Base-by-base conservation (phyloP, 192 early-diverging fungal species). In the Umbelopsis ramanniana region DNA sequence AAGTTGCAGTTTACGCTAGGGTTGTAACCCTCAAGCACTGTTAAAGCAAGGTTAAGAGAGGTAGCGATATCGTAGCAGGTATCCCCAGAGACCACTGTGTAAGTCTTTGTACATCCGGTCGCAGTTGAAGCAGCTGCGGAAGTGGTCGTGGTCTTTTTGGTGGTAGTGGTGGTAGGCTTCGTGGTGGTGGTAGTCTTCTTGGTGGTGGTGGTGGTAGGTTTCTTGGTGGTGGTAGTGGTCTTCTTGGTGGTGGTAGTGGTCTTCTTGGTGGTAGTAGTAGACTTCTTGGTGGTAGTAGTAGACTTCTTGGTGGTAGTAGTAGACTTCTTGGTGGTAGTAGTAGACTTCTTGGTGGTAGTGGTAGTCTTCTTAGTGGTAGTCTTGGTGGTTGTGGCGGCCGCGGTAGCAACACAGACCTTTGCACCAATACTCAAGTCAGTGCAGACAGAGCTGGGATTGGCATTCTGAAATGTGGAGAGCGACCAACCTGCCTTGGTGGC, bases 271-370 rank as follows among this genome's bases (percentile, higher is more conserved):
- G 53, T 54, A 12, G 53, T 54, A 26, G 53, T 54, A 29, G 53
- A 1, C 53, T 54, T 54, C 23, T 54, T 54, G 7, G 53, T 54
- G 1, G 53, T 54, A 0, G 53, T 54, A 3, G 53, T 54, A 1
- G 24, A 1, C 57, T 29, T 63, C 33, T 63, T 63, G 33, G 57
- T 63, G 14, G 57, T 63, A n/a, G 57, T 63, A 19, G 57, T 60
- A 0, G 55, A 6, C 57, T 63, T 38, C 14, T 29, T 63, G 5
- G 57, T 63, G 33, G 57, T 63, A n/a, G 57, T 63, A 19, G 33
- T 35, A 29, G 10, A 38, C 33, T 63, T 63, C 24, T 22, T 33
- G 17, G 57, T 63, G 33, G 55, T 60, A 1, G 24, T 60, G 23
- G 55, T 60, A 10, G 7, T 60, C 11, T 29, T 29, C 3, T 26